Evolutionary conservation across 768 basidiomycete species (phyloP).

Genomic region (Hericium erinaceus): DNA sequence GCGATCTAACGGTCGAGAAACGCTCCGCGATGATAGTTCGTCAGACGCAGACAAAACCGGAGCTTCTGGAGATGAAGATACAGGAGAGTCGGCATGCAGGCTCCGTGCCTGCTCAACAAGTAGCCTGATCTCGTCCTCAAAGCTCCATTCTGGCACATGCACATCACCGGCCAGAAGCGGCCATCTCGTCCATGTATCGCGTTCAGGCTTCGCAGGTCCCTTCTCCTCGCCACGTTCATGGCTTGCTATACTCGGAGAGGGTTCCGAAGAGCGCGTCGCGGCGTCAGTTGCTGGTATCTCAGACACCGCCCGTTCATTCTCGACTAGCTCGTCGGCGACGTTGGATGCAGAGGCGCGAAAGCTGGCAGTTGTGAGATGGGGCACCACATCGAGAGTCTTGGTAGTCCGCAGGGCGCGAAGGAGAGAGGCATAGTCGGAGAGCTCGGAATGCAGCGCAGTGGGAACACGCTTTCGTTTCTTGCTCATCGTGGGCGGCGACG

Average conservation of each 20-base stretch:
- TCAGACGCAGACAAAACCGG: conserved; percentile 6
- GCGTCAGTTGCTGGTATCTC: not conserved
- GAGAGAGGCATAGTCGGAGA: conserved; percentile 58
- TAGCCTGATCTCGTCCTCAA: conserved; percentile 57
- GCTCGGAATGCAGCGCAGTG: conserved; percentile 47
- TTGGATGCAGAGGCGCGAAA: too few relatives aligned
- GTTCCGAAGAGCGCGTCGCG: not conserved
- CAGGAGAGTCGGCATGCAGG: too few relatives aligned
- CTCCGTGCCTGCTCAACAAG: conserved; percentile 29
- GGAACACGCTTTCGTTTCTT: conserved; percentile 40
- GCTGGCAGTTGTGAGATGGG: conserved; percentile 30
- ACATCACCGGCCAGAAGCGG: conserved; percentile 57
- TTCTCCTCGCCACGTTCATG: conserved; percentile 14
- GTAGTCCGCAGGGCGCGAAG: conserved; percentile 54
- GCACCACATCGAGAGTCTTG: conserved; percentile 47
- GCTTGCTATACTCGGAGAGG: not conserved
- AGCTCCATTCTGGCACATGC: conserved; percentile 55
- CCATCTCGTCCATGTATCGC: conserved; percentile 68
- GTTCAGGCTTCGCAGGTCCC: conserved; percentile 16
- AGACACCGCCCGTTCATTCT: conserved; percentile 3
- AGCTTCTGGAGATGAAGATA: not conserved
- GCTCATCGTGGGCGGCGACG: conserved; percentile 18
- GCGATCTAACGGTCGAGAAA: not conserved
- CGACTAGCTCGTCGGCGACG: not conserved
- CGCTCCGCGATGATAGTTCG: not conserved